Evolutionary conservation across 768 basidiomycete genomes (phyloP).

Genomic region (Cubamyces lactineus): DNA sequence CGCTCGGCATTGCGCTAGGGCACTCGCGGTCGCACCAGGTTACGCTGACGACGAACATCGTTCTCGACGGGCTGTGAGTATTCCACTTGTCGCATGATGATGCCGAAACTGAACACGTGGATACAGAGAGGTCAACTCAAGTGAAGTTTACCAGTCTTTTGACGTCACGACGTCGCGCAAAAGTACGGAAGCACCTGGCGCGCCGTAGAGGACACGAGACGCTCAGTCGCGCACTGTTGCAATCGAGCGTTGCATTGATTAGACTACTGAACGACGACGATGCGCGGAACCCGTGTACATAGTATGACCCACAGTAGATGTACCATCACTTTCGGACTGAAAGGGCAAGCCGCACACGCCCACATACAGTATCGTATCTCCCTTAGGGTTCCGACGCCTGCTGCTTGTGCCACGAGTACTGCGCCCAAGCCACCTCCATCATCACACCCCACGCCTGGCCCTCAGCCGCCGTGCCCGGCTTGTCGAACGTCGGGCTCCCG

Average conservation of each 20-base stretch:
- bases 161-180: constrained; percentile 2
- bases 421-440: constrained; percentile 24
- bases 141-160: not conserved
- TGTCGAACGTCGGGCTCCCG: constrained; percentile 30
- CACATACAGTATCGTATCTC: not conserved
- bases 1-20: not conserved
- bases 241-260: too few relatives aligned
- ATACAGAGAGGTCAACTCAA: not conserved
- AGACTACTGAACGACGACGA: too few relatives aligned
- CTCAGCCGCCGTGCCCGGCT: constrained; percentile 29
- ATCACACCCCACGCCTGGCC: constrained; percentile 28
- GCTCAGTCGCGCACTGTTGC: too few relatives aligned
- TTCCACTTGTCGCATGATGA: too few relatives aligned
- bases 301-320: too few relatives aligned
- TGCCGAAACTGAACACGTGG: not conserved
- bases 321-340: too few relatives aligned
- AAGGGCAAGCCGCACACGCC: not conserved
- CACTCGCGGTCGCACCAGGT: not conserved
- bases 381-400: not conserved
- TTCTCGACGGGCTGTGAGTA: not conserved
- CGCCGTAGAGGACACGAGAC: not conserved
- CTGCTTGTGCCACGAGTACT: constrained; percentile 7
- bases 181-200: not conserved
- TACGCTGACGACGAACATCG: constrained; percentile 12
- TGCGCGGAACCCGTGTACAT: not conserved